Conservation (phyloP, 2,329 filamentous ascomycete genomes). For the Whalleya microplaca region DNA sequence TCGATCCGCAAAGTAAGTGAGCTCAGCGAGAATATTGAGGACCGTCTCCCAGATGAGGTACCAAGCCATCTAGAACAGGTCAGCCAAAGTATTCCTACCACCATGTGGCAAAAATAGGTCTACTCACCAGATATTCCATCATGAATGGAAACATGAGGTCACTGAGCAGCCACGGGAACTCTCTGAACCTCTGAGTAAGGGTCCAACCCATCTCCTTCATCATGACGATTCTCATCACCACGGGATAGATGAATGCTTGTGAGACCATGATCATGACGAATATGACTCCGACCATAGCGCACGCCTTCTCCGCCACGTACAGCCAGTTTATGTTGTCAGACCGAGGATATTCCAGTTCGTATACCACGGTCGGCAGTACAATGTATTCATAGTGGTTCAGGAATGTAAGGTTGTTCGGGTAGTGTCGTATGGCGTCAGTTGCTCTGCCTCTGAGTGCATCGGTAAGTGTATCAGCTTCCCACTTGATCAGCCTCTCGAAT, state of each 20-base stretch:
- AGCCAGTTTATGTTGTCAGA: conserved; percentile 70
- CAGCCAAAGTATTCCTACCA: background rate
- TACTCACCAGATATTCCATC: conserved; percentile 68
- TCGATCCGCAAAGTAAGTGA: conserved; percentile 77
- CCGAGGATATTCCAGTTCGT: conserved; percentile 78
- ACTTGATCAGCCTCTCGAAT: conserved; percentile 68
- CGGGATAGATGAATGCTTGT: conserved; percentile 76
- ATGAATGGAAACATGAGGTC: conserved; percentile 80
- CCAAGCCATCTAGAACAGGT: conserved; percentile 60
- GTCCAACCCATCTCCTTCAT: conserved; percentile 70
- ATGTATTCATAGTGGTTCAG: conserved; percentile 73
- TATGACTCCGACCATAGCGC: conserved; percentile 72
- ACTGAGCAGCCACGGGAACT: conserved; percentile 75
- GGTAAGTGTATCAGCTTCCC: conserved; percentile 66
- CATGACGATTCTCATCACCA: conserved; percentile 67
- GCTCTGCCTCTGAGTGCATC: conserved; percentile 69
- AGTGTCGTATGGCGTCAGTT: conserved; percentile 52
- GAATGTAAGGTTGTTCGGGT: conserved; percentile 71
- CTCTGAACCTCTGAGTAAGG: conserved; percentile 61
- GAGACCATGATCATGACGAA: conserved; percentile 80
- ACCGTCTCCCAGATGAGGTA: conserved; percentile 81
- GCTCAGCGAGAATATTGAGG: conserved; percentile 75
- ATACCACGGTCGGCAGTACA: conserved; percentile 75
- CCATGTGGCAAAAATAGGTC: background rate
- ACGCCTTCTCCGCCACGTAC: conserved; percentile 74